Conservation (phyloP, 306 rosid genomes). For the Dryas alaskensis region DNA sequence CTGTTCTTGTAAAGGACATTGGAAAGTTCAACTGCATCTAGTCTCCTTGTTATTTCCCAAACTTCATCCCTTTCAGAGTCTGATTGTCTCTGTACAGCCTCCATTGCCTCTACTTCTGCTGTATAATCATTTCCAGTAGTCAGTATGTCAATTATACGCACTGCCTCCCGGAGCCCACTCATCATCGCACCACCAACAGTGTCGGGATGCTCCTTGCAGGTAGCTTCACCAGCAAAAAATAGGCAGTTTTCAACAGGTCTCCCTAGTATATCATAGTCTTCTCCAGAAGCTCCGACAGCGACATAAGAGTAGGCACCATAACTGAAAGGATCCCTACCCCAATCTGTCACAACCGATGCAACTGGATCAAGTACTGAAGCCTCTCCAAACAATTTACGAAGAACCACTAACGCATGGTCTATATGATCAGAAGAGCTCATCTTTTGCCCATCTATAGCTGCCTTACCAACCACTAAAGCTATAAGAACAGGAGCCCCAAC, state of each 20-base stretch:
- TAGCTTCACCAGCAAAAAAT: slow-evolving; percentile 99
- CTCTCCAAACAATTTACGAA: slow-evolving; percentile 92
- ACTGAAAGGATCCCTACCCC: slow-evolving; percentile 98
- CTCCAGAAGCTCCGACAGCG: slow-evolving; percentile 97
- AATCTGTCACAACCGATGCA: slow-evolving; percentile 90
- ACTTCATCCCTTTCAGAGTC: slow-evolving; percentile 95
- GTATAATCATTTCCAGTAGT: slow-evolving; percentile 78
- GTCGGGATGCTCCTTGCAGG: slow-evolving; percentile 99
- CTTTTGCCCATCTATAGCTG: slow-evolving; percentile 83
- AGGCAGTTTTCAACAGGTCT: slow-evolving; percentile 88
- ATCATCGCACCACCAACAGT: slow-evolving; percentile 99
- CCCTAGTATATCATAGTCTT: slow-evolving; percentile 90
- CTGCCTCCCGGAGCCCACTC: slow-evolving; percentile 98
- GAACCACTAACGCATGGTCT: slow-evolving; percentile 81
- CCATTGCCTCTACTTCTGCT: slow-evolving; percentile 90
- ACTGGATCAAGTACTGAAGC: slow-evolving; percentile 87
- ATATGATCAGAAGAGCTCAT: slow-evolving; percentile 73
- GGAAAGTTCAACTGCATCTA: slow-evolving; percentile 78
- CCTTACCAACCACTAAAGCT: slow-evolving; percentile 94
- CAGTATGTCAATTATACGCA: slow-evolving; percentile 83
- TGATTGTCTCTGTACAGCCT: slow-evolving; percentile 68
- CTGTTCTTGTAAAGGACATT: slow-evolving; percentile 56
- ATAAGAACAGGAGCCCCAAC: slow-evolving; percentile 98
- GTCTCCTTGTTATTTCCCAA: slow-evolving; percentile 85
- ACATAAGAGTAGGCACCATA: slow-evolving; percentile 96